A percentile compares a stretch with the other conserved stretches of the same genome.
Evolutionary conservation across 2,329 filamentous ascomycete genomes (phyloP).

Genomic region (Nothomitra cinnamomea): DNA sequence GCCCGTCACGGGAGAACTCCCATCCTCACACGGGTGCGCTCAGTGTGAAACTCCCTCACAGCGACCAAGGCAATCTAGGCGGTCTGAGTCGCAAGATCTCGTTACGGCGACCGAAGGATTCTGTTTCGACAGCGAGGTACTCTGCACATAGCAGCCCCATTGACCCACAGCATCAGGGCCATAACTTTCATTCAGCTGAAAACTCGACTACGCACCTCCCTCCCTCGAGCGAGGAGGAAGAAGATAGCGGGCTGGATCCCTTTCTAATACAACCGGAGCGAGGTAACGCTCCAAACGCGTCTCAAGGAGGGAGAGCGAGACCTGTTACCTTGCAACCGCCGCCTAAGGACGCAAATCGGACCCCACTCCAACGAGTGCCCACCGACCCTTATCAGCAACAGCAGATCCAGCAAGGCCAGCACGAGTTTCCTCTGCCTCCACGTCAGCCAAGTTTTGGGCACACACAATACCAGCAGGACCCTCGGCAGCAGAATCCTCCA

Average conservation of each 20-base stretch:
- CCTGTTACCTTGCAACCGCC: conserved; percentile 25
- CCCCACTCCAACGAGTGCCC: not conserved
- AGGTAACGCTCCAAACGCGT: conserved; percentile 13
- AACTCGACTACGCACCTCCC: conserved; percentile 7
- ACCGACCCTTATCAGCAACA: conserved; percentile 1
- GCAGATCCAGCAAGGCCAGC: conserved; percentile 1
- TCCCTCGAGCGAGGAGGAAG: conserved; percentile 9
- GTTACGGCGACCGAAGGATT: conserved; percentile 13
- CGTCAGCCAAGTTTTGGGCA: not conserved
- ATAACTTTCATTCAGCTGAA: conserved; percentile 1
- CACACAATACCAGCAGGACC: conserved; percentile 7
- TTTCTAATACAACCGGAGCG: conserved; percentile 20
- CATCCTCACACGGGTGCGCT: not conserved
- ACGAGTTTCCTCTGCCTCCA: not conserved
- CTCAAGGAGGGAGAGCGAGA: conserved; percentile 6
- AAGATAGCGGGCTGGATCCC: conserved; percentile 6
- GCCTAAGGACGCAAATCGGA: conserved; percentile 5
- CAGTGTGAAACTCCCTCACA: conserved; percentile 2
- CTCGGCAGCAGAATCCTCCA: not conserved
- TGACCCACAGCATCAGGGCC: conserved; percentile 5
- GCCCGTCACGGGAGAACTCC: not conserved
- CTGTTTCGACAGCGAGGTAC: conserved; percentile 3
- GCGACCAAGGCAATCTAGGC: conserved; percentile 6
- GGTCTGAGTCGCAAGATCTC: conserved; percentile 16
- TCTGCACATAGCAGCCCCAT: conserved; percentile 8